Evolutionary conservation across 2,329 filamentous ascomycete genomes (phyloP), one percentile per base, ranked within the genome.

Genomic region (Fusarium pininemorale): DNA sequence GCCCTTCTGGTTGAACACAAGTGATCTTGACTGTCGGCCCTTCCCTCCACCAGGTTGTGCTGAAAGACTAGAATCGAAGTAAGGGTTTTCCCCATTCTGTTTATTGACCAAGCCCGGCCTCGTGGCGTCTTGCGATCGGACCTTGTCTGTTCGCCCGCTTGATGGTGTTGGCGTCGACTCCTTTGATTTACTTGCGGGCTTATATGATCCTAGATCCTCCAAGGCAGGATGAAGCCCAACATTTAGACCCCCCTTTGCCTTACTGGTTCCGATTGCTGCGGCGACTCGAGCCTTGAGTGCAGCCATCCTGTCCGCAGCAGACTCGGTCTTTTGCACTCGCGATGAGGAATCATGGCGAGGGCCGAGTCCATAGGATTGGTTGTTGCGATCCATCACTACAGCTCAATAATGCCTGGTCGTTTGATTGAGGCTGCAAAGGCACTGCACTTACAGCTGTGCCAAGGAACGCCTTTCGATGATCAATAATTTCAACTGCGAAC

Each of bases 1-100:
- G 60, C 96, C 96, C 82, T 97, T 97, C 77, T 95, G 92, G 78
- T 98, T 98, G 86, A 99, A 98, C 18, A 94, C 85, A 24, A 99
- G 87, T 73, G 94, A 91, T 68, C 94, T 91, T 16, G 94, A 89
- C 72, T 93, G 88, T 57, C 95, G 89, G 42, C 88, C 86, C 77
- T 92, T 93, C 38, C 80, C 78, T 82, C 86, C 72, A 79, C 61
- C 85, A 84, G 74, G 87, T 87, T 92, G 90, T 9, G 87, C 84
- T n/a, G 89, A 88, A 18, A 91, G 82, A 73, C 85, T 92, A 13
- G 92, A 87, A 78, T 97, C 94, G 74, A 93, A 95, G 81, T 98
- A 98, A 1, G 95, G 95, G 75, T 98, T 97, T 35, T 70, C 63
- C 42, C 75, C 65, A 42, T 50, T 58, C 54, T 71, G 66, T 28